phyloP scores from a whole-genome alignment of 1,139 yeast species.

The Geotrichum fermentans region DNA sequence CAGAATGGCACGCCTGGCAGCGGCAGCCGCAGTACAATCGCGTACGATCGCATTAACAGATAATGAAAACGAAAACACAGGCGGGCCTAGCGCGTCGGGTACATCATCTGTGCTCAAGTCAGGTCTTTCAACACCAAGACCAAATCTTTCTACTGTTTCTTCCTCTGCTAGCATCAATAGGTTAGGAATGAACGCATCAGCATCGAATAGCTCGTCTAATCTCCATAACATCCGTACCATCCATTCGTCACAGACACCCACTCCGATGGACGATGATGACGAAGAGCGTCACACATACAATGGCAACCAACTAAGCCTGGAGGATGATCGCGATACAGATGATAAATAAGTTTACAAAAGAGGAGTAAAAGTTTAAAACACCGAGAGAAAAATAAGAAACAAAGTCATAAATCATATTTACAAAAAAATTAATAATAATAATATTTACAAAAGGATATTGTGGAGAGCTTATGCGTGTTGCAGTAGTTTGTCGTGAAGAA shows the following conservation, averaged over 20 bases:
- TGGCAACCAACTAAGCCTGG: constrained; percentile 45
- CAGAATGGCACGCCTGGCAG: not conserved
- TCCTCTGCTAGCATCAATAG: constrained; percentile 4
- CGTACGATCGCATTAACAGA: not conserved
- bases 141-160: not conserved
- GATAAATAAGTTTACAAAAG: no score
- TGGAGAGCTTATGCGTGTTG: not conserved
- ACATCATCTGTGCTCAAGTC: constrained; percentile 8
- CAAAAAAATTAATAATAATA: not conserved
- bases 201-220: constrained; percentile 10
- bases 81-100: not conserved
- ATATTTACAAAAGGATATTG: not conserved
- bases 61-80: not conserved
- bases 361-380: not conserved
- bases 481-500: constrained; percentile 2
- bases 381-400: not conserved
- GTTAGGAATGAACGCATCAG: constrained; percentile 9
- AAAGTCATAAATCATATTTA: not conserved
- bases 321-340: constrained; percentile 31
- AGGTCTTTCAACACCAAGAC: constrained; percentile 5
- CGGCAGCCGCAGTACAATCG: constrained; percentile 2
- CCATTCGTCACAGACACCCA: constrained; percentile 26
- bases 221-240: constrained; percentile 14
- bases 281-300: constrained; percentile 44
- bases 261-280: constrained; percentile 24